A percentile compares a stretch with the other conserved stretches of the same genome.
phyloP scores from a whole-genome alignment of 2,329 filamentous ascomycete genomes.

The Neonectria sp. region DNA sequence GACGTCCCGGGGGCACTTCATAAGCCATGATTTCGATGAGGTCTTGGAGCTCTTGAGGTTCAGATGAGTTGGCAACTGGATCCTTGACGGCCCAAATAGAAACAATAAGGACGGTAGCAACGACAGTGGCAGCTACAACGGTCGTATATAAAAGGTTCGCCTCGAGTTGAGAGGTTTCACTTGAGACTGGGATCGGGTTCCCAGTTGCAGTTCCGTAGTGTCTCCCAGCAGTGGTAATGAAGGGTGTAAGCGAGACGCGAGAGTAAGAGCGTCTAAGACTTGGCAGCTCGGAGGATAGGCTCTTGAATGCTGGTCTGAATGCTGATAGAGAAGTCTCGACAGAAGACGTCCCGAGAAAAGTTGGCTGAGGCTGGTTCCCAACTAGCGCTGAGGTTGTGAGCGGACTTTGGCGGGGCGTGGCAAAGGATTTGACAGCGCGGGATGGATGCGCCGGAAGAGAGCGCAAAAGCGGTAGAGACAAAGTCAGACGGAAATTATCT shows the following conservation, averaged over 20 bases:
- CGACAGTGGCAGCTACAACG: conserved; percentile 31
- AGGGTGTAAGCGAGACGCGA: conserved; percentile 3
- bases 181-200: conserved; percentile 13
- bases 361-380: conserved; percentile 3
- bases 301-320: conserved; percentile 1
- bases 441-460: conserved; percentile 35
- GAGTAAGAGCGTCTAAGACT: conserved; percentile 7
- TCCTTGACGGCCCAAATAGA: conserved; percentile 35
- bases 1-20: conserved; percentile 75
- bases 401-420: conserved; percentile 32
- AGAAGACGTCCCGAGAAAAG: conserved; percentile 17
- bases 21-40: conserved; percentile 55
- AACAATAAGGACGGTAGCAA: conserved; percentile 32
- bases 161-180: conserved; percentile 30
- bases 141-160: conserved; percentile 37
- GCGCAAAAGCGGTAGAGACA: conserved; percentile 24
- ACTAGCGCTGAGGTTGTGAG: conserved; percentile 27
- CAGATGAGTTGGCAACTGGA: conserved; percentile 2
- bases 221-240: conserved; percentile 14
- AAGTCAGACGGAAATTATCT: conserved; percentile 29
- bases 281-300: background rate
- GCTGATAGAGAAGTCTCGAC: conserved; percentile 18
- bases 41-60: conserved; percentile 32
- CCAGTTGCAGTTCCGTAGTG: conserved; percentile 22
- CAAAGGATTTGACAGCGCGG: conserved; percentile 28